Percentiles rank a stretch among this genome's conserved stretches.
phyloP scores from a whole-genome alignment of 345 rosid species.

The Pugionium cornutum region DNA sequence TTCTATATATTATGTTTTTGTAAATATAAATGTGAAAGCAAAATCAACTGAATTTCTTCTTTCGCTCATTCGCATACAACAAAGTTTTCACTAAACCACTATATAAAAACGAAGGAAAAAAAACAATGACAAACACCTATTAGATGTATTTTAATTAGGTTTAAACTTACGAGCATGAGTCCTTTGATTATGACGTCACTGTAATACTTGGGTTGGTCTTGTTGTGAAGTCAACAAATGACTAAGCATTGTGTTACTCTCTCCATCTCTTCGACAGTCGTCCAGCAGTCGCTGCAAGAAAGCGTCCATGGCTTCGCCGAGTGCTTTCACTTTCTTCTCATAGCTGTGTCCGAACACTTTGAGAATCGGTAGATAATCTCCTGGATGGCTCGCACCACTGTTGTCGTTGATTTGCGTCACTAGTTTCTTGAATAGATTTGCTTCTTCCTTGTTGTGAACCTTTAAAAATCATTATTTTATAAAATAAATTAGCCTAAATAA shows the following conservation, averaged over 20 bases:
- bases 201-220: constrained; percentile 47
- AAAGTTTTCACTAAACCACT: too few relatives aligned
- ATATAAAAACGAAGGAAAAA: too few relatives aligned
- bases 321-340: constrained; percentile 30
- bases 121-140: too few relatives aligned
- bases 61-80: neutral
- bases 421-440: constrained; percentile 36
- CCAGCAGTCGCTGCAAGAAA: constrained; percentile 46
- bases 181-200: constrained; percentile 56
- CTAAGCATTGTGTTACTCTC: constrained; percentile 48
- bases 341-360: constrained; percentile 39
- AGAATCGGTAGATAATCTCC: constrained; percentile 46
- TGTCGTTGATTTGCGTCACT: constrained; percentile 17
- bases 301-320: constrained; percentile 36
- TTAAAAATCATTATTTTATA: neutral
- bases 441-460: constrained; percentile 33
- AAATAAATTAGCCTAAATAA: neutral
- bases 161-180: constrained; percentile 42
- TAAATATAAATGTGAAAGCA: neutral
- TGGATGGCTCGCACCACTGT: constrained; percentile 41
- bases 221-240: constrained; percentile 45
- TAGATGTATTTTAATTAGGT: too few relatives aligned
- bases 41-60: neutral
- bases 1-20: neutral
- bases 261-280: constrained; percentile 39